Percentiles rank a stretch among this genome's conserved stretches.
Conservation (phyloP, 2,329 filamentous ascomycete genomes). For the Diatrype stigma region DNA sequence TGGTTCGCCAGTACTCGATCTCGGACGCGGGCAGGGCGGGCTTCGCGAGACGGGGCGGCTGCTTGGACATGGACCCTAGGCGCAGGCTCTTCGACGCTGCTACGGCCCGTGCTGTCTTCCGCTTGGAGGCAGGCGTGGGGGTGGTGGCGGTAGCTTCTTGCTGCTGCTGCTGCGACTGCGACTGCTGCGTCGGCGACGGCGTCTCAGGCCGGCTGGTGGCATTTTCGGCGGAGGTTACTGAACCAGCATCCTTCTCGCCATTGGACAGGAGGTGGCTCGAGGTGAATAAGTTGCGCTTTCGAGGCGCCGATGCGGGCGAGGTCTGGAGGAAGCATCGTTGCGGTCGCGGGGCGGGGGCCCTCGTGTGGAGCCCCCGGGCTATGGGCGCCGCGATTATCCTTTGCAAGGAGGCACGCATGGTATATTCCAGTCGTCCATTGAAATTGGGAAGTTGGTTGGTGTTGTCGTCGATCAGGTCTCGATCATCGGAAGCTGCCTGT, state of each 20-base stretch:
- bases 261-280: conserved; percentile 54
- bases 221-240: conserved; percentile 2
- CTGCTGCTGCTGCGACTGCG: conserved; percentile 4
- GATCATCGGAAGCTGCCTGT: not conserved
- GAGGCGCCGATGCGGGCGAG: conserved; percentile 39
- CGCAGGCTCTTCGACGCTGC: conserved; percentile 64
- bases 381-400: conserved; percentile 19
- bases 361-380: conserved; percentile 24
- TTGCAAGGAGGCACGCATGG: conserved; percentile 23
- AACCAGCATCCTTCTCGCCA: conserved; percentile 22
- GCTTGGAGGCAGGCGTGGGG: no score
- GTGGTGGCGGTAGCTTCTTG: conserved; percentile 17
- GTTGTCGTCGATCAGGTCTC: conserved; percentile 2
- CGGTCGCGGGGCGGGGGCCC: conserved; percentile 24
- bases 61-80: conserved; percentile 79
- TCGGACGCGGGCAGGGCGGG: conserved; percentile 25
- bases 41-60: conserved; percentile 35
- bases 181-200: conserved; percentile 14
- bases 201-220: conserved; percentile 1
- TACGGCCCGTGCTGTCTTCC: conserved; percentile 40
- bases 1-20: conserved; percentile 35
- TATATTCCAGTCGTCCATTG: conserved; percentile 21
- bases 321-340: conserved; percentile 44
- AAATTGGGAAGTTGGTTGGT: conserved; percentile 2
- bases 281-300: conserved; percentile 61